Percentiles rank a stretch among this genome's conserved stretches.
phyloP scores from a whole-genome alignment of 768 basidiomycete genomes.

The Mrakia hoshinonis region DNA sequence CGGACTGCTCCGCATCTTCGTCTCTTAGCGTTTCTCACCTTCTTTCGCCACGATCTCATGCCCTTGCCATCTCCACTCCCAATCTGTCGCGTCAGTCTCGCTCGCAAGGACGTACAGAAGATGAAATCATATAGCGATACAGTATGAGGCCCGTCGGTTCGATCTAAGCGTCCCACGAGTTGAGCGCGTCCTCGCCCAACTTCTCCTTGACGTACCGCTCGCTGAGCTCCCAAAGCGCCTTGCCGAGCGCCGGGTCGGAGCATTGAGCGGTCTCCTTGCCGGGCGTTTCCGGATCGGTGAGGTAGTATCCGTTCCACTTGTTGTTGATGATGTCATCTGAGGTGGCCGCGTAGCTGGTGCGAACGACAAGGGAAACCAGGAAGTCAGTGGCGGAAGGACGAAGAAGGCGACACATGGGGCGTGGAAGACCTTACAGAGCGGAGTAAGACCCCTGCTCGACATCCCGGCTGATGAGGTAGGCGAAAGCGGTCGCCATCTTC shows the following conservation, averaged over 20 bases:
- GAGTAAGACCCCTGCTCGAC: slow-evolving; percentile 38
- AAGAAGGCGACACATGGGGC: no score
- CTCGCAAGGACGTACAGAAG: no score
- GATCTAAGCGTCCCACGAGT: background rate
- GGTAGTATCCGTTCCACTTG: slow-evolving; percentile 36
- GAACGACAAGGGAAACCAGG: no score
- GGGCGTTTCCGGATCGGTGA: slow-evolving; percentile 34
- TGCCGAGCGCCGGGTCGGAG: background rate
- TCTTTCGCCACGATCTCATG: no score
- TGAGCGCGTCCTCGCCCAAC: background rate
- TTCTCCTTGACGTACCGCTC: background rate
- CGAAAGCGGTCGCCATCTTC: background rate
- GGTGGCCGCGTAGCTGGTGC: slow-evolving; percentile 9
- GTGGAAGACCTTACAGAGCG: no score
- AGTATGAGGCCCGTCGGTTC: background rate
- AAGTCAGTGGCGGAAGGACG: no score
- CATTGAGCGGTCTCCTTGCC: slow-evolving; percentile 38
- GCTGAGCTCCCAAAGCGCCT: background rate
- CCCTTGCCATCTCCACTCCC: no score
- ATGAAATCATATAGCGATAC: no score
- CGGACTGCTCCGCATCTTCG: background rate
- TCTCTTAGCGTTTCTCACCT: background rate
- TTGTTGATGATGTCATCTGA: slow-evolving; percentile 36
- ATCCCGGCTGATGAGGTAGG: background rate
- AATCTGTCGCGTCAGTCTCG: no score